A percentile compares a stretch with the other conserved stretches of the same genome.
phyloP scores from a whole-genome alignment of 106 monocot species.

The Acanthochlamys bracteata region DNA sequence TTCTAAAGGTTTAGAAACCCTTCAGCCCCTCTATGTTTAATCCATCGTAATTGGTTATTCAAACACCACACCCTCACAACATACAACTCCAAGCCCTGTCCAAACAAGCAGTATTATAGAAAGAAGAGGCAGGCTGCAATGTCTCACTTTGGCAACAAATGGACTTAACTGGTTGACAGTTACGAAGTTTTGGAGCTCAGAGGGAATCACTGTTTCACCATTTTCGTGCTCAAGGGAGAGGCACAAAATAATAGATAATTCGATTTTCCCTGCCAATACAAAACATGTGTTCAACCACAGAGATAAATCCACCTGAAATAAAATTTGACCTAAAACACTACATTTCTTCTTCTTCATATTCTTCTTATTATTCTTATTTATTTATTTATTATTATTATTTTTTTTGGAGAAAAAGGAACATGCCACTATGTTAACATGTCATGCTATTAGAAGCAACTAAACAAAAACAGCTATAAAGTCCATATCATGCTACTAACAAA shows the following conservation, averaged over 20 bases:
- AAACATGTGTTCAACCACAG: too few species aligned
- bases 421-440: too few species aligned
- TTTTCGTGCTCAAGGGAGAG: constrained; percentile 25
- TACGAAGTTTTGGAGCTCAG: constrained; percentile 37
- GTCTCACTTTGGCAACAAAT: constrained; percentile 41
- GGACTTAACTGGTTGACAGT: constrained; percentile 27
- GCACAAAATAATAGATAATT: constrained; percentile 51
- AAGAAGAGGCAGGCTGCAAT: background rate
- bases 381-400: too few species aligned
- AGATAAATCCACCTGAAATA: too few species aligned
- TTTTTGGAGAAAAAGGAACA: too few species aligned
- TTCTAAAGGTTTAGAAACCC: background rate
- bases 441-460: too few species aligned
- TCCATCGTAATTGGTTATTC: background rate
- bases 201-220: constrained; percentile 16
- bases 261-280: constrained; percentile 40
- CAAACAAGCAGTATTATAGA: background rate
- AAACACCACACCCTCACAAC: background rate
- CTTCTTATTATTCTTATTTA: too few species aligned
- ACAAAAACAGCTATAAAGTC: too few species aligned
- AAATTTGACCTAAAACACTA: too few species aligned
- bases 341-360: too few species aligned
- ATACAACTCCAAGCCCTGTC: background rate
- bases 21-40: background rate
- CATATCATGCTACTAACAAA: too few species aligned